Evolutionary conservation across 225 moss, liverwort and hornwort genomes (phyloP), one percentile per base, ranked within the genome.

Genomic region (Ulota crispa): DNA sequence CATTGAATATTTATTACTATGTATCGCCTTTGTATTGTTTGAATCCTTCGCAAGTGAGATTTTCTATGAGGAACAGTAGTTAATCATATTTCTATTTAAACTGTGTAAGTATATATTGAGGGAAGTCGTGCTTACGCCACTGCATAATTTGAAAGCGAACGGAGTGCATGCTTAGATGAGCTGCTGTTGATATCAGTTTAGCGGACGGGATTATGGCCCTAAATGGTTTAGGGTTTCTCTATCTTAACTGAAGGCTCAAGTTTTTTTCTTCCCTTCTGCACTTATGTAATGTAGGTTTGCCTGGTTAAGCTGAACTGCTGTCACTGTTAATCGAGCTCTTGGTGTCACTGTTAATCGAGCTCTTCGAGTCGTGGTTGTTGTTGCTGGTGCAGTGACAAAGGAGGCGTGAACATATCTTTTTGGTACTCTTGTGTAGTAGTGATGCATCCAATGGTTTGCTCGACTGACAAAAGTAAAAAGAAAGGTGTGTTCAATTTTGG

Each of bases 331-430:
- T 34, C 5, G 34, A 34, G 34, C 34, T 34, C 4, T 3, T 34
- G 34, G 34, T 79, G 47, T 60, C n/a, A 68, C 12, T 61, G 36
- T 66, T 42, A 4, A 9, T 34, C 5, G 34, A 34, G 34, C 34
- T 34, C 4, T 3, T 34, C 4, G 34, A 34, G 34, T 34, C 4
- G 4, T 81, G 66, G 66, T 19, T 67, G 21, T 66, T 19, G 53
- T 78, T 66, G 78, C 39, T 37, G 19, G 36, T 78, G 71, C 67
- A 71, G 82, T 66, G 85, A 71, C 11, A 41, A 53, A 59, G 36
- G 62, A 36, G 76, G 81, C 18, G 45, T 32, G 24, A 30, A 27
- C 32, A 18, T 53, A 79, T 21, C 10, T 68, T n/a, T n/a, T n/a
- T n/a, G n/a, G n/a, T n/a, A 5, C 39, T 20, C 34, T 80, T 56